These are phyloP conservation scores for Xylariaceae sp. DNA, from an alignment of 2,329 filamentous ascomycete genomes.

Conservation along the genomic window DNA sequence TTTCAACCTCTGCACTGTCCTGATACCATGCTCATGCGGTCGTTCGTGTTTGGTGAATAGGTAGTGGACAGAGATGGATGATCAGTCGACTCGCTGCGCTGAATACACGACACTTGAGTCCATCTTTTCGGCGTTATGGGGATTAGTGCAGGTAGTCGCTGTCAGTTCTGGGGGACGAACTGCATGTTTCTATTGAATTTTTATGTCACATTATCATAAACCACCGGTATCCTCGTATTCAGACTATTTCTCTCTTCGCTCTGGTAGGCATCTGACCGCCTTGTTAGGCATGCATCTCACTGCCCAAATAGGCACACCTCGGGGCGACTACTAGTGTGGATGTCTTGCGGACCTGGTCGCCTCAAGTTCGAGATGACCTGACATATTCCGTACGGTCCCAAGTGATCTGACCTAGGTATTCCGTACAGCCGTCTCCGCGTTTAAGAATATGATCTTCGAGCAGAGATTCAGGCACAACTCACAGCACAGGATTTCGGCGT, in stretches of 20 bases:
- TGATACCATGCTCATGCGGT: constrained; percentile 10
- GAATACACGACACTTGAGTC: constrained; percentile 5
- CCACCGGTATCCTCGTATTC: not conserved
- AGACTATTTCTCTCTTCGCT: not conserved
- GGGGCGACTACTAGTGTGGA: not conserved
- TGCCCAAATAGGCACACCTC: not conserved
- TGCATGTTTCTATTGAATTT: constrained; percentile 1
- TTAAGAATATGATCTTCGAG: not conserved
- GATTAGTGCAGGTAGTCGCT: not conserved
- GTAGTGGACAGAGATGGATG: not conserved
- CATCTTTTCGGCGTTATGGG: constrained; percentile 9
- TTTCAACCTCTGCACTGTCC: not conserved
- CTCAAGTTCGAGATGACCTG: too few relatives aligned
- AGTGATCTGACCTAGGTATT: too few relatives aligned
- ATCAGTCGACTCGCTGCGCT: not conserved
- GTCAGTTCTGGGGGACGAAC: not conserved
- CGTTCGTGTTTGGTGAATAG: not conserved
- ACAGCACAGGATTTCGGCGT: not conserved
- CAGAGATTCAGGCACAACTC: not conserved
- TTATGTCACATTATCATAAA: not conserved
- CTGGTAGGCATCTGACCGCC: not conserved
- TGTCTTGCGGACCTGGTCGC: not conserved
- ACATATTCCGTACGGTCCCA: too few relatives aligned
- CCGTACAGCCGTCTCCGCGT: too few relatives aligned
- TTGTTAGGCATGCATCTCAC: not conserved